Conservation (phyloP, 2,329 filamentous ascomycete species). For the Fusarium sp. region DNA sequence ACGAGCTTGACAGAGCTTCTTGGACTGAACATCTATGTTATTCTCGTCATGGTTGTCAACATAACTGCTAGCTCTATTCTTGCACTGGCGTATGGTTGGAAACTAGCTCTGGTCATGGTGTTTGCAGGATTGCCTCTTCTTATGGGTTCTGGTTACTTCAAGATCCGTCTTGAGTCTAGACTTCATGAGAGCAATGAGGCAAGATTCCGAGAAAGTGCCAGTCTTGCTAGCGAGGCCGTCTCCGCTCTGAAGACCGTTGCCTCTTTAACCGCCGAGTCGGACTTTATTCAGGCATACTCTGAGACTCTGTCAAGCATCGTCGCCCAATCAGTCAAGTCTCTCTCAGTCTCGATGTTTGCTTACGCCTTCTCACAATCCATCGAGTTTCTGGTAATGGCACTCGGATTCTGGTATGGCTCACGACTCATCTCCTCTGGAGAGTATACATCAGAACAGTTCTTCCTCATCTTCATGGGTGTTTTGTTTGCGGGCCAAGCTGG, state of each 20-base stretch:
- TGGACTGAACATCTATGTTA: slow-evolving; percentile 53
- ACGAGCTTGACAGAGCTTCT: slow-evolving; percentile 58
- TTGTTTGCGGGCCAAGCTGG: slow-evolving; percentile 49
- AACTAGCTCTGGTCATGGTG: slow-evolving; percentile 55
- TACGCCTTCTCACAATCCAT: slow-evolving; percentile 39
- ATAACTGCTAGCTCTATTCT: slow-evolving; percentile 53
- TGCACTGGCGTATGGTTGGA: slow-evolving; percentile 55
- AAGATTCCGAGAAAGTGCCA: slow-evolving; percentile 52
- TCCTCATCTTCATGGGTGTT: slow-evolving; percentile 55
- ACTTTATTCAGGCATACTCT: slow-evolving; percentile 47
- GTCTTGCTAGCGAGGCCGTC: slow-evolving; percentile 58
- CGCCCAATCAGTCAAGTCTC: slow-evolving; percentile 7
- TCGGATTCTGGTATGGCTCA: slow-evolving; percentile 50
- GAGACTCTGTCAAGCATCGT: slow-evolving; percentile 45
- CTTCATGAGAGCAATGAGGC: slow-evolving; percentile 51
- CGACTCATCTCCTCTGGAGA: slow-evolving; percentile 43
- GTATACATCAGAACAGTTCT: slow-evolving; percentile 53
- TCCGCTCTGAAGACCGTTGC: slow-evolving; percentile 57
- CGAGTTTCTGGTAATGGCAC: slow-evolving; percentile 46
- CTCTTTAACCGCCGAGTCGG: slow-evolving; percentile 50
- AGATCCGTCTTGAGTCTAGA: slow-evolving; percentile 55
- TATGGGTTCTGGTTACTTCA: slow-evolving; percentile 51
- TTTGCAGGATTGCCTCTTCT: slow-evolving; percentile 55
- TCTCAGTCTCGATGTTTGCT: slow-evolving; percentile 19
- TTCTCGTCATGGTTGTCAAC: slow-evolving; percentile 54